Conservation (phyloP, 208 protist species). For the Zelonia costaricensis region DNA sequence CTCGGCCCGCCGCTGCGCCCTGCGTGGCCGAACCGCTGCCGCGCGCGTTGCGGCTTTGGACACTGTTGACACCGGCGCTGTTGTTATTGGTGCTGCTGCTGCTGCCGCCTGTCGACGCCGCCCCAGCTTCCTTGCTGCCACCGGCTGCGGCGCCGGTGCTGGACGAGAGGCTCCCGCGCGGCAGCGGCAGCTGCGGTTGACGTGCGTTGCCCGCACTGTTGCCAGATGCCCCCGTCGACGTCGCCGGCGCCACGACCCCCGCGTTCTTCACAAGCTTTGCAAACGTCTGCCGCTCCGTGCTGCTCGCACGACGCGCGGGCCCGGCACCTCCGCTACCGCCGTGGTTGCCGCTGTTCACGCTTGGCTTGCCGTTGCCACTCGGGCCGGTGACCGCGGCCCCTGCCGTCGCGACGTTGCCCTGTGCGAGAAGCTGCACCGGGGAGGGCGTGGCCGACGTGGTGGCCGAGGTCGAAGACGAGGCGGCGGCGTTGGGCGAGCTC, state of each 20-base stretch:
- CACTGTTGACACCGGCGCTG: slow-evolving; percentile 13
- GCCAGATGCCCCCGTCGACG: too few species aligned
- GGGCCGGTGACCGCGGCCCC: neutral
- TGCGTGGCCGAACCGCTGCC: slow-evolving; percentile 1
- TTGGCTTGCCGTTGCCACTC: too few species aligned
- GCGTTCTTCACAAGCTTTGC: slow-evolving; percentile 9
- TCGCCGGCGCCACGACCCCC: slow-evolving; percentile 1
- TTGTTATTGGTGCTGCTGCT: slow-evolving; percentile 7
- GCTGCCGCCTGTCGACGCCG: neutral
- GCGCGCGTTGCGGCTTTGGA: neutral
- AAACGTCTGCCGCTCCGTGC: neutral
- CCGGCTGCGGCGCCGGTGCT: too few species aligned
- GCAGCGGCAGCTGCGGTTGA: too few species aligned
- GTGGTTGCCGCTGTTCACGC: neutral
- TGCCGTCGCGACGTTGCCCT: slow-evolving; percentile 8
- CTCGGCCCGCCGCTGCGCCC: slow-evolving; percentile 3
- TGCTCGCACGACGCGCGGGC: neutral
- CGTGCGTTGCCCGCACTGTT: too few species aligned
- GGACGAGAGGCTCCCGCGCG: too few species aligned
- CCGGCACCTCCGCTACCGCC: slow-evolving; percentile 1
- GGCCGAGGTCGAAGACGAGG: neutral
- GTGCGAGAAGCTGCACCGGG: slow-evolving; percentile 8
- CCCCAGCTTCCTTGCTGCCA: neutral
- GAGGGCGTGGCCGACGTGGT: slow-evolving; percentile 1
- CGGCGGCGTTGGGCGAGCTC: neutral